Percentiles rank a stretch among this genome's conserved stretches.
These are phyloP conservation scores for Colletotrichum sublineola DNA, from an alignment of 2,329 filamentous ascomycete genomes.

Conservation along the genomic window DNA sequence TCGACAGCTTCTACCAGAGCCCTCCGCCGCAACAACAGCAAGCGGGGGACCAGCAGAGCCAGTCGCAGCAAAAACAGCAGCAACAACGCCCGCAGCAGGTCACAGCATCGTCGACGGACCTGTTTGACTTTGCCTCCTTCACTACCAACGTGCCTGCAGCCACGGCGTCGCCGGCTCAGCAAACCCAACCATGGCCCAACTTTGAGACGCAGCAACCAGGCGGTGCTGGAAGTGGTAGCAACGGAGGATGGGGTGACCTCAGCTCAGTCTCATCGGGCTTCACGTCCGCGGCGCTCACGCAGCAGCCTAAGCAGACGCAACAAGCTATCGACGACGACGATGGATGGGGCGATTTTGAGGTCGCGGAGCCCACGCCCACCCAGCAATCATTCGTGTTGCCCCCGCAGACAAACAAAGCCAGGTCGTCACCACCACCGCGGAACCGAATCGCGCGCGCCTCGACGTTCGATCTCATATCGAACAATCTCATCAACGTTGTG, in stretches of 20 bases:
- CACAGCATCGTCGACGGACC: slow-evolving; percentile 46
- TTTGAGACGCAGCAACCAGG: slow-evolving; percentile 47
- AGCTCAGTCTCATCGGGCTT: slow-evolving; percentile 33
- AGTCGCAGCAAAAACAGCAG: slow-evolving; percentile 36
- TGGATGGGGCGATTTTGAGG: slow-evolving; percentile 78
- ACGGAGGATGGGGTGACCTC: slow-evolving; percentile 45
- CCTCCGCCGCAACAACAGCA: slow-evolving; percentile 46
- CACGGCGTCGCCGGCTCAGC: slow-evolving; percentile 35
- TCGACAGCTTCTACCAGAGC: slow-evolving; percentile 63
- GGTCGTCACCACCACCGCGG: slow-evolving; percentile 44
- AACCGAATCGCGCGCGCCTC: slow-evolving; percentile 59
- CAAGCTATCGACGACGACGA: slow-evolving; percentile 68
- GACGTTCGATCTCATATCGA: slow-evolving; percentile 67
- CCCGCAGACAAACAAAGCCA: slow-evolving; percentile 25
- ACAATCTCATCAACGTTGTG: slow-evolving; percentile 61
- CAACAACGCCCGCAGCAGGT: slow-evolving; percentile 41
- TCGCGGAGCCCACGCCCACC: slow-evolving; percentile 56
- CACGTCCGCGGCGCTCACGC: slow-evolving; percentile 41
- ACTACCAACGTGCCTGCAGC: slow-evolving; percentile 33
- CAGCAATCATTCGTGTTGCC: slow-evolving; percentile 41
- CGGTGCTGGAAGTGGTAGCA: slow-evolving; percentile 25
- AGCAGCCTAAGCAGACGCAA: slow-evolving; percentile 25
- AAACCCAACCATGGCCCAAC: slow-evolving; percentile 50
- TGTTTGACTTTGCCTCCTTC: slow-evolving; percentile 46
- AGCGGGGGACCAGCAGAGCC: slow-evolving; percentile 37